Conservation (phyloP, 1,139 yeast genomes). For the Geotrichum fermentans region DNA sequence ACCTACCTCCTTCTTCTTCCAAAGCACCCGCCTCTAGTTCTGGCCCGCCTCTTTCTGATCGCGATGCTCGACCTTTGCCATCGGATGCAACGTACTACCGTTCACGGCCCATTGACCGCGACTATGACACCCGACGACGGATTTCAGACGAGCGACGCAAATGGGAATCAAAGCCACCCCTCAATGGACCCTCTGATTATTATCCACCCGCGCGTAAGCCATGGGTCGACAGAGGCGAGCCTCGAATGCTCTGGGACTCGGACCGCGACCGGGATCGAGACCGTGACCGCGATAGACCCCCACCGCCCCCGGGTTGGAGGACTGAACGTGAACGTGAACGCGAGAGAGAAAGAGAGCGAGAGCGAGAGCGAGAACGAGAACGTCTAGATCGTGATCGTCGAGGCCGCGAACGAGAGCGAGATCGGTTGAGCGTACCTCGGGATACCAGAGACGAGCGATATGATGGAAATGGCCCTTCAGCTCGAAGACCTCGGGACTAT, state of each 20-base stretch:
- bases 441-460: constrained; percentile 11
- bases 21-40: not conserved
- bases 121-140: constrained; percentile 19
- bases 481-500: constrained; percentile 11
- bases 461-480: constrained; percentile 1
- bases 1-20: no score
- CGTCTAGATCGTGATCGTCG: constrained; percentile 22
- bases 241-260: no score
- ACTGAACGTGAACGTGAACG: constrained; percentile 22
- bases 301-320: constrained; percentile 20
- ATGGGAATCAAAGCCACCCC: not conserved
- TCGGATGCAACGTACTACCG: constrained; percentile 5
- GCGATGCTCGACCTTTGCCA: not conserved
- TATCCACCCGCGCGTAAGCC: constrained; percentile 13
- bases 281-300: not conserved
- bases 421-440: constrained; percentile 7
- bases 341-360: constrained; percentile 25
- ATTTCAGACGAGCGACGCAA: constrained; percentile 14
- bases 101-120: constrained; percentile 17
- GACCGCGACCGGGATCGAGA: not conserved
- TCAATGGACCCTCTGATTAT: constrained; percentile 5
- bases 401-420: constrained; percentile 17
- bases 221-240: constrained; percentile 11
- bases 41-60: not conserved
- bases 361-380: constrained; percentile 21